Percentiles rank a stretch among this genome's conserved stretches.
Evolutionary conservation across 2,329 filamentous ascomycete species (phyloP).

Genomic region (Trichoderma koningii): DNA sequence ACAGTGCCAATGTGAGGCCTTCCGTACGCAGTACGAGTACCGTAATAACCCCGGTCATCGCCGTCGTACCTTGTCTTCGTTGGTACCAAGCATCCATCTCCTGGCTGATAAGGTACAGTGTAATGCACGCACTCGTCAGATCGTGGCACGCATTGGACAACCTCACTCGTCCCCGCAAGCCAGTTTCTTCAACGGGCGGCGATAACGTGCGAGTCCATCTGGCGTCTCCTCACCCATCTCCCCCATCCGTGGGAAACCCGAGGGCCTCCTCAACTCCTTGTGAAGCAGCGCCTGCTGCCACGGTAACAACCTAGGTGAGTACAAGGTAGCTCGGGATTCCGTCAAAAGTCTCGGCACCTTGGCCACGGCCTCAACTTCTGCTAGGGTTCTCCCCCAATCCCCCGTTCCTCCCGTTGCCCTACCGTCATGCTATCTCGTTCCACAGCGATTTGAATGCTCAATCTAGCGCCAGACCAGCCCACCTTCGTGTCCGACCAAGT

Average conservation of each 20-base stretch:
- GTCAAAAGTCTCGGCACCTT: constrained; percentile 14
- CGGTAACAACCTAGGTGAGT: neutral
- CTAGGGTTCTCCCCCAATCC: constrained; percentile 18
- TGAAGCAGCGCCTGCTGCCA: too few relatives aligned
- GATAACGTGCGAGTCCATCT: neutral
- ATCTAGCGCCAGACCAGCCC: constrained; percentile 24
- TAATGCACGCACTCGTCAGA: constrained; percentile 20
- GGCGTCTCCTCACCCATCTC: neutral
- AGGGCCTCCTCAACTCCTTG: neutral
- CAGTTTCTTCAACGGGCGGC: neutral
- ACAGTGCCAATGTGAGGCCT: neutral
- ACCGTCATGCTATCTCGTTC: constrained; percentile 27
- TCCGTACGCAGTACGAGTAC: too few relatives aligned
- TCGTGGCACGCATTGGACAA: constrained; percentile 2
- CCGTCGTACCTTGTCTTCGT: too few relatives aligned
- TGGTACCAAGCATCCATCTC: too few relatives aligned
- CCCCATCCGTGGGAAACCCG: neutral
- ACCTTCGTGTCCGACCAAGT: constrained; percentile 13
- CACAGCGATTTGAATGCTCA: constrained; percentile 23
- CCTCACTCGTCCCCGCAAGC: constrained; percentile 12
- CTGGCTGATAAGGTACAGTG: too few relatives aligned
- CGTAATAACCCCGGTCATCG: too few relatives aligned
- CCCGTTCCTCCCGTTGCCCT: constrained; percentile 27
- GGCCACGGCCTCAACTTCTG: neutral
- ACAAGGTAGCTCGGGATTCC: neutral